A percentile compares a stretch with the other conserved stretches of the same genome.
phyloP scores from a whole-genome alignment of 768 basidiomycete genomes.

The Boletus fagicola region DNA sequence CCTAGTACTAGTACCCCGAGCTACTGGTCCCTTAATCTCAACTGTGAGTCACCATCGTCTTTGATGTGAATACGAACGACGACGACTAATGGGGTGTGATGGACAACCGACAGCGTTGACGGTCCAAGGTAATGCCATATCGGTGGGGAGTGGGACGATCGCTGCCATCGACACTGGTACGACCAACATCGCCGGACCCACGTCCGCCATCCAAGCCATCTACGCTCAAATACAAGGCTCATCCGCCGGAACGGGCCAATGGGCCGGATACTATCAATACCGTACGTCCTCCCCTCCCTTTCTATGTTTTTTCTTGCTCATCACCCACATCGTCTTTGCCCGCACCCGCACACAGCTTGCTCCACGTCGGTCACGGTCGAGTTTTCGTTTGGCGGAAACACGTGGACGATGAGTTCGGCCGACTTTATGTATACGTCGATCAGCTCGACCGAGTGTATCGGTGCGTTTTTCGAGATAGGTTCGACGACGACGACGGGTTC shows the following conservation, averaged over 20 bases:
- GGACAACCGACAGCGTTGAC: conserved; percentile 30
- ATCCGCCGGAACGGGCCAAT: conserved; percentile 34
- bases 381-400: conserved; percentile 44
- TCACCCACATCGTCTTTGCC: background rate
- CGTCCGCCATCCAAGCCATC: conserved; percentile 37
- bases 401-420: conserved; percentile 46
- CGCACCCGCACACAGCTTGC: conserved; percentile 31
- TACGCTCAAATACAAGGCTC: conserved; percentile 48
- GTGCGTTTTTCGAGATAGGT: conserved; percentile 49
- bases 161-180: conserved; percentile 64
- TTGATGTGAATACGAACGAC: too few species aligned
- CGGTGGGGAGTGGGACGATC: conserved; percentile 19
- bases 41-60: conserved; percentile 22
- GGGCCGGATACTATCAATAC: conserved; percentile 49
- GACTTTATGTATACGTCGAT: conserved; percentile 47
- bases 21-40: conserved; percentile 51
- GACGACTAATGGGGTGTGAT: background rate
- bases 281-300: conserved; percentile 25
- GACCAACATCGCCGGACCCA: conserved; percentile 55
- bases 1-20: conserved; percentile 33
- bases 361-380: conserved; percentile 37
- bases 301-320: background rate
- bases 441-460: conserved; percentile 44
- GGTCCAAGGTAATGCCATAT: conserved; percentile 34
- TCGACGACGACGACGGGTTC: conserved; percentile 24